These are phyloP conservation scores for Coemansia furcata DNA, from an alignment of 192 early-diverging fungal species.

Conservation along the genomic window DNA sequence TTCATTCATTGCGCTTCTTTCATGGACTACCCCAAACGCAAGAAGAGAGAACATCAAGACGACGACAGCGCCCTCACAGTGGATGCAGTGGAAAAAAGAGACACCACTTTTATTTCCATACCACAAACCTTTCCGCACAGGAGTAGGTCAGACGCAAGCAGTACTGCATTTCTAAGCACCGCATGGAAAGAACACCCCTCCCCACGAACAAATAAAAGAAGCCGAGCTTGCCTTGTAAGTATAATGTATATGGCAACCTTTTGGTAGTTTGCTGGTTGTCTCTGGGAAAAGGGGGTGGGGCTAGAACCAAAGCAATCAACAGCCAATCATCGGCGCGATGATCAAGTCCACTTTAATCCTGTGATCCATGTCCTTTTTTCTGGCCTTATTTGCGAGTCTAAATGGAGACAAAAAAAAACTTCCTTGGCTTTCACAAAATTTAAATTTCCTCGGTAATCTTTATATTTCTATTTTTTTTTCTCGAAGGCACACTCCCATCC, in stretches of 20 bases:
- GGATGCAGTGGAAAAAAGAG: not conserved
- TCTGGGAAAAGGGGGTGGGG: too few relatives aligned
- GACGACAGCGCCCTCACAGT: not conserved
- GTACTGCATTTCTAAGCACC: too few relatives aligned
- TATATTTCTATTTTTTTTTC: conserved; percentile 3
- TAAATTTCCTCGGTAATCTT: not conserved
- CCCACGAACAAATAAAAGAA: too few relatives aligned
- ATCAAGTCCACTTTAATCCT: not conserved
- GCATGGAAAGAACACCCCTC: too few relatives aligned
- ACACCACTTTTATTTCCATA: not conserved
- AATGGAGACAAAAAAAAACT: not conserved
- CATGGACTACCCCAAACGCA: not conserved
- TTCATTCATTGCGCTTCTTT: not conserved
- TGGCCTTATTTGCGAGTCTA: not conserved
- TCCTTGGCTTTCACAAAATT: not conserved
- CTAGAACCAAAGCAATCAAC: too few relatives aligned
- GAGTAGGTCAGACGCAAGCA: too few relatives aligned
- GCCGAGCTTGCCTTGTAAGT: too few relatives aligned
- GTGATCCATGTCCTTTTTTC: not conserved
- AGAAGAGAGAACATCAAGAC: not conserved
- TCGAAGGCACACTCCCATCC: not conserved
- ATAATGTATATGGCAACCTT: too few relatives aligned
- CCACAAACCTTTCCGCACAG: too few relatives aligned
- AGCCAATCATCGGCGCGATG: not conserved
- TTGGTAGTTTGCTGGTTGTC: too few relatives aligned